Evolutionary conservation across 2,329 filamentous ascomycete species (phyloP), one percentile per base, ranked within the genome.

Genomic region (Cercospora sp.): DNA sequence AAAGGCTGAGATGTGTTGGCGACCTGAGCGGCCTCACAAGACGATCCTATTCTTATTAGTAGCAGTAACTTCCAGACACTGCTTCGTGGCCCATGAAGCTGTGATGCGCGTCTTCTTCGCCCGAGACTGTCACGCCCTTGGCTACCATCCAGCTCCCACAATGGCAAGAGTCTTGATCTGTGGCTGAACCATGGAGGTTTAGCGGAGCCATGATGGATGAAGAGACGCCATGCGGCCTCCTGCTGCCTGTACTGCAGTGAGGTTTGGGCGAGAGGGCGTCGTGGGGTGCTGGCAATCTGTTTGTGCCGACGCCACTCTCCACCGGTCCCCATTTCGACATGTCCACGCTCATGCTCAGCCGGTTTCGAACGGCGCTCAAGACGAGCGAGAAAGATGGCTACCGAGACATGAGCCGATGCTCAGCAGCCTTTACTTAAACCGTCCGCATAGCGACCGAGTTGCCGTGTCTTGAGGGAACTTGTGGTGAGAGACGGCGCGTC

Each of bases 1-100:
- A 21, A 7, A 37, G 61, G 61, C 61, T 37, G 49, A 53, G 30
- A 40, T 63, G 61, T 63, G 45, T 63, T 63, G 61, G 61, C 61
- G 28, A 45, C 49, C 49, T 53, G 49, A 53, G 49, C 49, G 49
- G 49, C 49, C 21, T 55, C 24, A 30, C 24, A 16, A 55, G 12
- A 55, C 24, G 21, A 55, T 8, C 12, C 24, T 28, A 9, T 28
- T 55, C 12, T 55, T 55, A 28, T 28, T 8, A 55, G 21, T 7
- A 26, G 24, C 49, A 55, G 13, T 26, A 5, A 55, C 24, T 28
- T 55, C 49, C 49, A 16, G 7, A 55, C 49, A 30, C 28, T 26
- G 49, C 21, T 13, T 10, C 1, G 13, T n/a, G 49, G 49, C n/a
- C 24, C 6, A 8, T 13, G 13, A 28, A 30, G 49, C 24, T 55